Base-by-base conservation (phyloP, 768 basidiomycete genomes). In the Leccinum aurantiacum region DNA sequence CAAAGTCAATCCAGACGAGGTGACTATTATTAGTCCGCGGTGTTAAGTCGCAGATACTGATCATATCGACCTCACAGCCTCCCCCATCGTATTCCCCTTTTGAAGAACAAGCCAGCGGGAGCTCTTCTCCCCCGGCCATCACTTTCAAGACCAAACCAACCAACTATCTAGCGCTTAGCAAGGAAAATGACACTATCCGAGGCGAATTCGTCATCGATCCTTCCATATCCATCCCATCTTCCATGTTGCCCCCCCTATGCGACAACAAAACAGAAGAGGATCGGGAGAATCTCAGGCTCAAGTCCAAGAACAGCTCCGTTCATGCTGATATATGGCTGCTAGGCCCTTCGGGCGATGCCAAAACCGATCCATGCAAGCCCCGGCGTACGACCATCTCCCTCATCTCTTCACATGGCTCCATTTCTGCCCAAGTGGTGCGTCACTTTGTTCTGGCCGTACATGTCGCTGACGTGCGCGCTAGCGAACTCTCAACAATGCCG, bases 171-270 rank as follows among this genome's bases (percentile, higher is more conserved):
- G 3, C 37, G 1, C 54, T 73, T 0, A 56, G 35, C 51, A 61
- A 60, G 13, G 51, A 52, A 13, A 4, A 61, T 15, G 38, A 25
- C 38, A 2, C 41, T n/a, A 37, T 72, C 51, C 58, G 49, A 3
- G 71, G 73, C 38, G 65, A 71, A 53, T 83, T 80, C 71, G 66
- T 79, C 35, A 69, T 84, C 44, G 78, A 84, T 58, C 78, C 83
- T 1, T 60, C 68, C 19, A 67, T 83, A 22, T 31, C 54, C 11
- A 74, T 84, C 49, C 82, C 83, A 0, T 4, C 65, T 0, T 58
- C 72, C 17, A 55, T 80, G 38, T 68, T 83, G 7, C 75, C 79
- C 3, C 76, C 81, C 24, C 63, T 83, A 0, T 46, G 54, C 5
- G 55, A 57, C 0, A 73, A 67, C 22, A 75, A 80, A 61, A 73